Evolutionary conservation across 768 basidiomycete species (phyloP).

Genomic region (Candolleomyces efflorescens): DNA sequence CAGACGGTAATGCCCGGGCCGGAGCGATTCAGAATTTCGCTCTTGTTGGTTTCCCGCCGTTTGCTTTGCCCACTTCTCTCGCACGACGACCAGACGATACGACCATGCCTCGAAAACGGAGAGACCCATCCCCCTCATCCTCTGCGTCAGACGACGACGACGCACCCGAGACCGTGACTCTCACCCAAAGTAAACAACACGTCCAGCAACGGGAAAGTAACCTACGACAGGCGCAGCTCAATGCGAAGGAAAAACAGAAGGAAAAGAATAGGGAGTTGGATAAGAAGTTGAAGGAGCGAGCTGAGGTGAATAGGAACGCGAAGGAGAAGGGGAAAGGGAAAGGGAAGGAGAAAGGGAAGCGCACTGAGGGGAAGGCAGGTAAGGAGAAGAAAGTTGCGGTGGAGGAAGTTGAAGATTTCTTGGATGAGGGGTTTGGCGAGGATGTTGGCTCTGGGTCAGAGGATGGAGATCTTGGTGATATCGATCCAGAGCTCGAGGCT

Average conservation of each 20-base stretch:
- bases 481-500: neutral
- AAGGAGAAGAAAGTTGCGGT: neutral
- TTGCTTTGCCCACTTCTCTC: too few species aligned
- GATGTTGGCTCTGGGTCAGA: neutral
- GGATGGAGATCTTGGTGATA: neutral
- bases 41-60: too few species aligned
- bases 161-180: neutral
- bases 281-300: neutral
- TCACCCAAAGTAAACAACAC: neutral
- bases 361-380: neutral
- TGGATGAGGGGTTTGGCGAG: neutral
- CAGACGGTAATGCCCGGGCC: too few species aligned
- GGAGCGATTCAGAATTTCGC: too few species aligned
- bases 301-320: neutral
- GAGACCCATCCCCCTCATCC: slow-evolving; percentile 10
- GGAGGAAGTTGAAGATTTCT: neutral
- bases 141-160: neutral
- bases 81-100: neutral
- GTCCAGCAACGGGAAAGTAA: neutral
- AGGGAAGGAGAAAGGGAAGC: neutral
- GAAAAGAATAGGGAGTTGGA: slow-evolving; percentile 1
- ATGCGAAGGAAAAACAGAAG: neutral
- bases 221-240: neutral
- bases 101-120: slow-evolving; percentile 10
- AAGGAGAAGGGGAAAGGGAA: neutral